Base-by-base conservation (phyloP, 2,329 filamentous ascomycete genomes). In the Trichoderma breve region DNA sequence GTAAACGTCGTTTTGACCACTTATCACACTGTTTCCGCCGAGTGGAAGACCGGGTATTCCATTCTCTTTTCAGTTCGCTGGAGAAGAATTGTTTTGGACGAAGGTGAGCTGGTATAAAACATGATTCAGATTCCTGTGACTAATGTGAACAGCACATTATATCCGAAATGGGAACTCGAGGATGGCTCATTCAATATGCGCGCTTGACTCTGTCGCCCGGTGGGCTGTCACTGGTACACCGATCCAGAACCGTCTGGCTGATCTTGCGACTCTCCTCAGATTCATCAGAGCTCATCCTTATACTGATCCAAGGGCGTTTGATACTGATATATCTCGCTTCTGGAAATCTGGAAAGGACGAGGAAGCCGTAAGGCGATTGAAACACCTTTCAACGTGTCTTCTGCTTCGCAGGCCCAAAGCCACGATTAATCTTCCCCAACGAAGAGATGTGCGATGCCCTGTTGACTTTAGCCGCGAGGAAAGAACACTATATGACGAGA, bases 141-240 rank as follows among this genome's bases (percentile, higher is more conserved):
- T 51, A 51, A 51, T 2, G 1, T 2, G 8, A 2, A 24, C 43
- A 57, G 53, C 53, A 14, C 34, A 43, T 71, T 74, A 80, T 9
- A 83, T 86, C 39, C 79, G 82, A 3, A 82, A 82, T 47, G 73
- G 74, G 3, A 74, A 76, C 4, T 80, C 81, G 0, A 62, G 72
- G n/a, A 84, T 81, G 74, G 77, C 82, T 3, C 77, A 75, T 71
- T 82, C 82, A 1, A 74, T 83, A 1, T 83, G 79, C 58, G 76
- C 77, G 2, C 75, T 86, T 0, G 71, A 81, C 0, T 76, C 81
- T 0, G 71, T 76, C 24, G 77, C 77, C 3, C 79, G 84, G 9
- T 86, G 85, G 85, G 82, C 81, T 2, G 80, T 87, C 2, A 86
- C 83, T 0, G 84, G 84, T 2, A 86, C 84, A 0, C 85, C 85